Conservation (phyloP, 148 eudicot genomes). For the Pharnaceum exiguum region DNA sequence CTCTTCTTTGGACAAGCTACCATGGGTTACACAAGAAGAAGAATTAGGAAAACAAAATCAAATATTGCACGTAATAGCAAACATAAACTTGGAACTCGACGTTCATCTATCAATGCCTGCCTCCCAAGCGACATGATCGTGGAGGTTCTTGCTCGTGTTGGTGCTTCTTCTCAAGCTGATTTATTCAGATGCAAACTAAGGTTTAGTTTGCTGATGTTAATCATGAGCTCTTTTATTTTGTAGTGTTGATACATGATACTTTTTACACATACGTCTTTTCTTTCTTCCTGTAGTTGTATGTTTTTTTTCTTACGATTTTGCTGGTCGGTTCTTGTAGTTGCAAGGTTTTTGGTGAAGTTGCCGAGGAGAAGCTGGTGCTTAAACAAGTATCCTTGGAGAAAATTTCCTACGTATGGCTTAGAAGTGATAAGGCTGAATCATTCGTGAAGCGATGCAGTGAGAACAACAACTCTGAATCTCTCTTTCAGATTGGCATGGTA, state of each 20-base stretch:
- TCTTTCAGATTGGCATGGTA: slow-evolving; percentile 21
- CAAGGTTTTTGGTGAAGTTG: slow-evolving; percentile 13
- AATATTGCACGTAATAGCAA: not conserved
- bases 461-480: slow-evolving; percentile 21
- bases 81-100: too few relatives aligned
- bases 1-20: too few relatives aligned
- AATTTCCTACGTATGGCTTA: slow-evolving; percentile 3
- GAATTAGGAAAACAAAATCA: not conserved
- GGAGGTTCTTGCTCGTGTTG: slow-evolving; percentile 14
- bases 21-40: not conserved
- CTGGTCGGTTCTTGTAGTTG: slow-evolving; percentile 12
- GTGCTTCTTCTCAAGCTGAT: slow-evolving; percentile 16
- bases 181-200: slow-evolving; percentile 19
- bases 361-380: slow-evolving; percentile 13
- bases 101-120: not conserved
- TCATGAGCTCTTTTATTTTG: not conserved
- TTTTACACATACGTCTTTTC: too few relatives aligned
- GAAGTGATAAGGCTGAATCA: not conserved
- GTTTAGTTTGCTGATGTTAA: not conserved
- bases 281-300: too few relatives aligned
- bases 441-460: slow-evolving; percentile 14
- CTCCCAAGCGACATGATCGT: slow-evolving; percentile 17
- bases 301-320: too few relatives aligned
- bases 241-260: too few relatives aligned
- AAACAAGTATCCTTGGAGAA: slow-evolving; percentile 10